Conservation (phyloP, 129 eudicot species). For the Escallonia rubra region DNA sequence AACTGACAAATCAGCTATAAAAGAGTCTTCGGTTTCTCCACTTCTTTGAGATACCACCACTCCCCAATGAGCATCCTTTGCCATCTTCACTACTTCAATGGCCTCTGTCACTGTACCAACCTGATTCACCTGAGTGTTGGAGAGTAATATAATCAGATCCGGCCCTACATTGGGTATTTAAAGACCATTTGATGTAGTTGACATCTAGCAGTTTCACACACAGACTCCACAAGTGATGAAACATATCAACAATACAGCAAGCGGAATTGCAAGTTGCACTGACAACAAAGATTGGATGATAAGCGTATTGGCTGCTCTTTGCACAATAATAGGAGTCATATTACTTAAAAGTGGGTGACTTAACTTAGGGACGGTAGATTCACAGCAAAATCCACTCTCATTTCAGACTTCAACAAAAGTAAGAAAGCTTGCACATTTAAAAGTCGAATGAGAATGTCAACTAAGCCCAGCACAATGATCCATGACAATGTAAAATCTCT, state of each 20-base stretch:
- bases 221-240: background rate
- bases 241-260: too few species aligned
- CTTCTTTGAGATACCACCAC: constrained; percentile 87
- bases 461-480: background rate
- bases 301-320: too few species aligned
- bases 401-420: too few species aligned
- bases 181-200: background rate
- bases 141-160: constrained; percentile 1
- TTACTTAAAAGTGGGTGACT: too few species aligned
- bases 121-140: constrained; percentile 56
- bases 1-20: constrained; percentile 87
- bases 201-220: background rate
- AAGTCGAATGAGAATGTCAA: too few species aligned
- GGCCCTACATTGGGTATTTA: too few species aligned
- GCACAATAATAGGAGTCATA: too few species aligned
- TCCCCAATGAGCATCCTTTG: constrained; percentile 96
- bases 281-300: too few species aligned
- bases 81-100: constrained; percentile 90
- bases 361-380: too few species aligned
- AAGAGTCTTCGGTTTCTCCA: constrained; percentile 94
- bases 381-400: too few species aligned
- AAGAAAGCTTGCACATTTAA: too few species aligned
- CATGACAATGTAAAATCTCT: background rate
- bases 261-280: too few species aligned
- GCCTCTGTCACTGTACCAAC: constrained; percentile 93